Conservation (phyloP, 495 filamentous ascomycete genomes). For the Aspergillus egyptiacus region DNA sequence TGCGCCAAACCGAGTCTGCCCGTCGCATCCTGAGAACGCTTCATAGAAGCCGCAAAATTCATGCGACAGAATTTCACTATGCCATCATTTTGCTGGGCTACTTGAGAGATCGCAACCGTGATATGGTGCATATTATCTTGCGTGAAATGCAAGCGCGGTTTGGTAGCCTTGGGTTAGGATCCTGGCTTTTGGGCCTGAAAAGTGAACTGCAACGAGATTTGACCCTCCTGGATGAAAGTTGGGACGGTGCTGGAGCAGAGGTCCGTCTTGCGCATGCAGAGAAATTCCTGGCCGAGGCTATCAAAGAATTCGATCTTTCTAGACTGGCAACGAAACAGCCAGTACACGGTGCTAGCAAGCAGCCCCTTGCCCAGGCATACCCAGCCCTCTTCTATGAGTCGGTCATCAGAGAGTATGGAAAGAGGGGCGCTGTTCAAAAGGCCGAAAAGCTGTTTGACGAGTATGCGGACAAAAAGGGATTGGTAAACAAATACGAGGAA, state of each 20-base stretch:
- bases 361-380: constrained; percentile 29
- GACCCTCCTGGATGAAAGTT: constrained; percentile 12
- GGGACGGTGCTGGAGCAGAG: constrained; percentile 1
- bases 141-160: constrained; percentile 48
- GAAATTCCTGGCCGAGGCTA: constrained; percentile 28
- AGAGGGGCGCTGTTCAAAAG: constrained; percentile 46
- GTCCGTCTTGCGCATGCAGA: constrained; percentile 31
- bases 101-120: constrained; percentile 41
- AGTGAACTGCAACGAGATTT: constrained; percentile 32
- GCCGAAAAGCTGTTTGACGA: constrained; percentile 53
- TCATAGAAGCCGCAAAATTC: constrained; percentile 51
- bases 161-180: constrained; percentile 33
- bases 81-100: constrained; percentile 67
- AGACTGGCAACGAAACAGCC: constrained; percentile 24
- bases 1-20: constrained; percentile 59
- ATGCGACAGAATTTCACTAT: constrained; percentile 64
- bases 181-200: constrained; percentile 44
- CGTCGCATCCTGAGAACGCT: constrained; percentile 55
- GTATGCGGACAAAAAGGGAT: constrained; percentile 34
- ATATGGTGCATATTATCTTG: constrained; percentile 49
- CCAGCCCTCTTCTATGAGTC: constrained; percentile 49
- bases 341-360: constrained; percentile 10
- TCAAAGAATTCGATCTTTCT: constrained; percentile 24
- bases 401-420: constrained; percentile 58
- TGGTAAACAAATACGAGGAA: constrained; percentile 25